Evolutionary conservation across 2,329 filamentous ascomycete species (phyloP), one percentile per base, ranked within the genome.

Genomic region (Aspergillus chevalieri): DNA sequence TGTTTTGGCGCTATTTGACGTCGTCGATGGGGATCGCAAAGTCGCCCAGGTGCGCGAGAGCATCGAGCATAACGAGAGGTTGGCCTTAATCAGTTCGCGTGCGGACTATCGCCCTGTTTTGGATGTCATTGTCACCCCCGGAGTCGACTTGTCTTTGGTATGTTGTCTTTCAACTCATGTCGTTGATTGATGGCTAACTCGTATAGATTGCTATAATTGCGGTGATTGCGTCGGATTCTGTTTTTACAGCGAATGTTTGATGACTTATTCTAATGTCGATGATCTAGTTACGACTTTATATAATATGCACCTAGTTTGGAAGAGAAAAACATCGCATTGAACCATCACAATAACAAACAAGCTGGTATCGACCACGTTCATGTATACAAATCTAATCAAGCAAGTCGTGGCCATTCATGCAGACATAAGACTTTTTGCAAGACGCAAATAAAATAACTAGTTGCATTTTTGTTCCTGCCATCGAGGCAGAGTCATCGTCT

Each of bases 61-160:
- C 48, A 53, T 56, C 43, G 38, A 44, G 15, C 57, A 57, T 38
- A 59, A 59, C 26, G 43, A 56, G 22, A 51, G 33, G 8, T 22
- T 57, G 45, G 48, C 53, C 4, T 39, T 56, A 47, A 47, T 54
- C 9, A 50, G 52, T n/a, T 52, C 55, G 45, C 53, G 50, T 22
- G 44, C 47, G 42, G 52, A 53, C 5, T 58, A 57, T 51, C 53
- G 60, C 14, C 59, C 60, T n/a, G 59, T 55, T 8, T 34, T 63
- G 50, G 60, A 63, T 50, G 44, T 63, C 5, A 47, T 55, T 38
- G 46, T 63, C 33, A 59, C 52, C 17, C 48, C 57, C 7, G 57
- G 59, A 3, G 58, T 63, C n/a, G 60, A 63, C 49, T 50, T 59
- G 28, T 51, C 59, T 4, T 39, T 63, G 54, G 60, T 63, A 47